Evolutionary conservation across 2,329 filamentous ascomycete genomes (phyloP), one percentile per base, ranked within the genome.

Genomic region (Botrytis squamosa): DNA sequence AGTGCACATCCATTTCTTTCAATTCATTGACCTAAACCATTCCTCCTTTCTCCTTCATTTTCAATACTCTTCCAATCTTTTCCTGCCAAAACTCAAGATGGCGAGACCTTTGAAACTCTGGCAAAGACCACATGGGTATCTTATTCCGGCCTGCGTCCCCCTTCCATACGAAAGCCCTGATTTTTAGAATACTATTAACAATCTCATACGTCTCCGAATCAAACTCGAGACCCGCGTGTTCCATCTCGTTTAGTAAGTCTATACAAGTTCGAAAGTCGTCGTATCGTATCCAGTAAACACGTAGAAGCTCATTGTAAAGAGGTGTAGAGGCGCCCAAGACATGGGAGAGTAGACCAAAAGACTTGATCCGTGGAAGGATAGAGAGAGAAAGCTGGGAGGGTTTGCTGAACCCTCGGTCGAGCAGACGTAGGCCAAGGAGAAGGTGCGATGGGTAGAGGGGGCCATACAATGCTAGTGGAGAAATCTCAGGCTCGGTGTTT

Each of bases 271-370:
- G 69, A 36, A 79, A 80, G 78, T 93, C 89, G 36, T 88, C 86
- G 75, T 88, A 88, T 18, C 88, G 87, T 49, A 83, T 81, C 88
- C 91, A 93, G 72, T 89, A 84, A 36, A 91, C 86, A 22, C 84
- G 82, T 38, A 93, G 85, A 49, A 94, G 85, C 67, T 88, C 85
- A 79, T 92, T 90, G 84, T 93, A 95, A 60, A 95, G 88, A 0
- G 87, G 84, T 0, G 91, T 92, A 29, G 90, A 90, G 9, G 89
- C 90, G 66, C 92, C 92, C 0, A 95, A 86, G 10, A 93, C 89
- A 79, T 91, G 93, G 0, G 91, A 91, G 1, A 88, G 87, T 1
- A 92, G 86, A 2, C 92, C 92, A 0, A 93, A 85, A 63, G 86
- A 85, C 79, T 92, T 92, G 77, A 94, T 84, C 12, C 88, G 87